These are phyloP conservation scores for Discostella stelligera DNA, from an alignment of 352 stramenopile genomes.

Conservation along the genomic window DNA sequence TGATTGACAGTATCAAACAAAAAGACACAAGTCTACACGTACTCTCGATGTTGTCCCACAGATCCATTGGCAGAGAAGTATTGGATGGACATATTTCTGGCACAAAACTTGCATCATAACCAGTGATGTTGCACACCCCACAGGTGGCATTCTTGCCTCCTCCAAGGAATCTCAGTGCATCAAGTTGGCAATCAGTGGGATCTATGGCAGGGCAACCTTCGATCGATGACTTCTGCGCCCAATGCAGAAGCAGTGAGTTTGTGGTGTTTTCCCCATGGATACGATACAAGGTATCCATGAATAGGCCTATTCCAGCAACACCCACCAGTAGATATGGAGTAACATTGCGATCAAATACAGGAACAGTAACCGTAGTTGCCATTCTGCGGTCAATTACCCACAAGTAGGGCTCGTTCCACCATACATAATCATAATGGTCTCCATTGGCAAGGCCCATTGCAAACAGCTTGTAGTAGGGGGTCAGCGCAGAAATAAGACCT, in stretches of 20 bases:
- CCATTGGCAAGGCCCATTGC: slow-evolving; percentile 45
- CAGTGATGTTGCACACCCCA: slow-evolving; percentile 28
- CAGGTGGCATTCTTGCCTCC: slow-evolving; percentile 38
- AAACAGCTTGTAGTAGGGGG: slow-evolving; percentile 59
- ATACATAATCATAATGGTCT: slow-evolving; percentile 49
- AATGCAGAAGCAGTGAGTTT: too few relatives aligned
- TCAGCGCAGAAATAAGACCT: slow-evolving; percentile 45
- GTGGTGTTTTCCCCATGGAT: slow-evolving; percentile 24
- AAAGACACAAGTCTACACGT: slow-evolving; percentile 8
- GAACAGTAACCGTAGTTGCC: slow-evolving; percentile 56
- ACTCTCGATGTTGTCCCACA: slow-evolving; percentile 48
- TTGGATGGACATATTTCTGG: slow-evolving; percentile 34
- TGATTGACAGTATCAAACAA: too few relatives aligned
- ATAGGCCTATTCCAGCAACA: slow-evolving; percentile 50
- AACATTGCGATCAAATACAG: slow-evolving; percentile 55
- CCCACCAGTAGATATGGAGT: slow-evolving; percentile 51
- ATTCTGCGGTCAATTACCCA: slow-evolving; percentile 31
- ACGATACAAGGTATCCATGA: slow-evolving; percentile 40
- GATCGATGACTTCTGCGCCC: too few relatives aligned
- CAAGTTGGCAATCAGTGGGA: slow-evolving; percentile 9
- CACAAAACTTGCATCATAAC: slow-evolving; percentile 23
- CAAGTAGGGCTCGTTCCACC: slow-evolving; percentile 60
- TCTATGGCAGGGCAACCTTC: too few relatives aligned
- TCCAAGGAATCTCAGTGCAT: slow-evolving; percentile 30
- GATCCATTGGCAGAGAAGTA: slow-evolving; percentile 24